Evolutionary conservation across 306 rosid genomes (phyloP).

Genomic region (Prunus campanulata): DNA sequence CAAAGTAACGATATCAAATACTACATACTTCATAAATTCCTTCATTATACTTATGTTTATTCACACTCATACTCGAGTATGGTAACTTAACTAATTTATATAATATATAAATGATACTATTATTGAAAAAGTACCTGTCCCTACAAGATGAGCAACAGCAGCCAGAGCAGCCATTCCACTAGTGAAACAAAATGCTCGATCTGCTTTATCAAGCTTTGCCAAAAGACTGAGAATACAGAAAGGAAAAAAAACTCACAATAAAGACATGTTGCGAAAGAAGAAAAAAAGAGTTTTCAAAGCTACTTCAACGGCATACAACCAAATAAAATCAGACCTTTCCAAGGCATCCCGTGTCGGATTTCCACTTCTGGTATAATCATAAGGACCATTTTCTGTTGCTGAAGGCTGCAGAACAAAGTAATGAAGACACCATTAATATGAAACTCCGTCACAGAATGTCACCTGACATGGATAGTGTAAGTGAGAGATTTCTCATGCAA

Average conservation of each 20-base stretch:
- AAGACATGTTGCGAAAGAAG: constrained; percentile 11
- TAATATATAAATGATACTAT: not conserved
- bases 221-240: constrained; percentile 53
- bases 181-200: constrained; percentile 89
- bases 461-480: not conserved
- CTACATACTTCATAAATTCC: no score
- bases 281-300: constrained; percentile 12
- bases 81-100: not conserved
- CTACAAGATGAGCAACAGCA: constrained; percentile 77
- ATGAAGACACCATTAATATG: not conserved
- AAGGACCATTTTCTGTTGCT: constrained; percentile 79
- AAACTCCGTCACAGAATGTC: not conserved
- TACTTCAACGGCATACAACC: constrained; percentile 6
- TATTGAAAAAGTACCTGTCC: constrained; percentile 48
- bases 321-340: constrained; percentile 60
- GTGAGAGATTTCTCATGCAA: not conserved
- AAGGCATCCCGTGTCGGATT: constrained; percentile 88
- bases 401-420: constrained; percentile 62
- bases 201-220: constrained; percentile 89
- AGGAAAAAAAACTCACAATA: constrained; percentile 7
- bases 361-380: constrained; percentile 92
- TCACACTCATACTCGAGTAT: not conserved
- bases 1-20: not conserved
- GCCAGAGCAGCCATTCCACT: constrained; percentile 98
- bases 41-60: no score